Conservation (phyloP, 1,139 yeast species). For the Pichia sorboxylosa region DNA sequence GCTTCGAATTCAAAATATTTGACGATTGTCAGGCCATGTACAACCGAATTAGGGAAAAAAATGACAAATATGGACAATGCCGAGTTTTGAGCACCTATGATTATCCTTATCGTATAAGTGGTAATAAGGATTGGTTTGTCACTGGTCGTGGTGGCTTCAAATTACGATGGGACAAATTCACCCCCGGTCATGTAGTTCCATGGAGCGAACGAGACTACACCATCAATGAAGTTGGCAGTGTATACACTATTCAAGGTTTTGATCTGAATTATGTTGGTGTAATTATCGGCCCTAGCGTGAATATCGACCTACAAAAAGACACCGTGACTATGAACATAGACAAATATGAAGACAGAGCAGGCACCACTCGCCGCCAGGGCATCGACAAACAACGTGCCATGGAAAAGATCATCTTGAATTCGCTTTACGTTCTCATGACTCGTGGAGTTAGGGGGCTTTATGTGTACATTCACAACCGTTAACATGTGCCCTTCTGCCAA, state of each 20-base stretch:
- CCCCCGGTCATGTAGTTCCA: constrained; percentile 27
- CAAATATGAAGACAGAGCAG: constrained; percentile 25
- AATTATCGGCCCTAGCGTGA: constrained; percentile 27
- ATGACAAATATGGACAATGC: constrained; percentile 26
- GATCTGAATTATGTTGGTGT: constrained; percentile 33
- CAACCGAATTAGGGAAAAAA: constrained; percentile 20
- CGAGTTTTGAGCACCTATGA: constrained; percentile 31
- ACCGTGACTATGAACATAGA: constrained; percentile 21
- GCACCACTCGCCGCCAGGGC: constrained; percentile 11
- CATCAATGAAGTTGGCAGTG: constrained; percentile 33
- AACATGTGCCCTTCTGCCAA: too few species aligned
- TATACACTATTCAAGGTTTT: constrained; percentile 33
- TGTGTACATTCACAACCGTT: too few species aligned
- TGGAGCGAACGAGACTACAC: constrained; percentile 33
- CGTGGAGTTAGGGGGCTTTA: constrained; percentile 31
- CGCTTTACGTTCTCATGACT: constrained; percentile 29
- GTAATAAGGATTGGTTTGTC: constrained; percentile 26
- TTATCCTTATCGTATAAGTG: constrained; percentile 29
- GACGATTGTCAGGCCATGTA: constrained; percentile 30
- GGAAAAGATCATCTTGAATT: constrained; percentile 19
- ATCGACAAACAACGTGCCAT: constrained; percentile 25
- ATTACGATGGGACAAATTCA: constrained; percentile 31
- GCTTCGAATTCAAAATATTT: constrained; percentile 30
- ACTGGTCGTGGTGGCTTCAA: constrained; percentile 28
- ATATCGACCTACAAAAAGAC: constrained; percentile 12